phyloP scores from a whole-genome alignment of 148 eudicot species.

The Amaranthus palmeri region DNA sequence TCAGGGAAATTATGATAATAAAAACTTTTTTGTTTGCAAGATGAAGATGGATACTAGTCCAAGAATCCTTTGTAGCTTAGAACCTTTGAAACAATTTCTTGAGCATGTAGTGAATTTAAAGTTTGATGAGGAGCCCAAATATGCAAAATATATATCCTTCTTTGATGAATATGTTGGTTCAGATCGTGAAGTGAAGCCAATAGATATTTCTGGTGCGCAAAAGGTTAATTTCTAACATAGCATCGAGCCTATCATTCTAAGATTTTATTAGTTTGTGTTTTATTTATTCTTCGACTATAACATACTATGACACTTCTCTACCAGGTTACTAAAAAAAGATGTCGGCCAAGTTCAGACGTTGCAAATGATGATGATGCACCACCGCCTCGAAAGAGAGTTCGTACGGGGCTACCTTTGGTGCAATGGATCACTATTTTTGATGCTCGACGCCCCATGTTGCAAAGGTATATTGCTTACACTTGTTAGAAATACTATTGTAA shows the following conservation, averaged over 20 bases:
- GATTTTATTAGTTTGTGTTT: not conserved
- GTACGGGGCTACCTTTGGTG: constrained; percentile 84
- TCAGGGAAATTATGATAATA: constrained; percentile 92
- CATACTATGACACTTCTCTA: constrained; percentile 47
- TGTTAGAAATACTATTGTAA: not conserved
- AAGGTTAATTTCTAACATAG: constrained; percentile 51
- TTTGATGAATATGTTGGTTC: constrained; percentile 92
- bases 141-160: constrained; percentile 75
- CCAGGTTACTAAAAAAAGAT: constrained; percentile 94
- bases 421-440: constrained; percentile 91
- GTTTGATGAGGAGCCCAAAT: constrained; percentile 90
- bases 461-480: constrained; percentile 41
- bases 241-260: constrained; percentile 2
- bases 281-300: constrained; percentile 33
- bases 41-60: constrained; percentile 92
- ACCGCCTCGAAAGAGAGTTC: constrained; percentile 74
- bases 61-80: constrained; percentile 59
- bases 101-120: constrained; percentile 84
- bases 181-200: constrained; percentile 78
- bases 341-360: constrained; percentile 38
- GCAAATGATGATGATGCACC: constrained; percentile 76
- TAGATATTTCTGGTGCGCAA: constrained; percentile 95
- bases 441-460: constrained; percentile 89
- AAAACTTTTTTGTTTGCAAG: constrained; percentile 85
- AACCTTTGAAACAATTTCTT: constrained; percentile 68